Conservation (phyloP, 768 basidiomycete species). For the Collybiopsis luxurians region DNA sequence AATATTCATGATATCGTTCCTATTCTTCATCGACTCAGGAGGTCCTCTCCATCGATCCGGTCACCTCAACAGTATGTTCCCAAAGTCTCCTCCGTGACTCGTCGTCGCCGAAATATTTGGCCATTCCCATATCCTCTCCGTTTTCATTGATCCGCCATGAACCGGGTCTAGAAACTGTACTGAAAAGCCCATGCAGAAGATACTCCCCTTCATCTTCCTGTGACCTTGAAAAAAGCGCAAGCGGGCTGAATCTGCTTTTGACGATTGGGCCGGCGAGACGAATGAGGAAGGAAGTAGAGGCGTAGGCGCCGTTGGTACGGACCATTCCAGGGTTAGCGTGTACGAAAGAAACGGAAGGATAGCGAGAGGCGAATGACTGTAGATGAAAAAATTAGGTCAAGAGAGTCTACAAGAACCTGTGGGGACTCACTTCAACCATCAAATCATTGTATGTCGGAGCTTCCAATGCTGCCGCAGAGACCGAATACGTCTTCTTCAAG, state of each 20-base stretch:
- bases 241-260: too few species aligned
- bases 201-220: constrained; percentile 4
- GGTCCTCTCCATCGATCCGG: too few species aligned
- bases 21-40: too few species aligned
- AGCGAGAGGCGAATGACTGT: neutral
- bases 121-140: constrained; percentile 31
- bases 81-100: constrained; percentile 36
- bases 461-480: neutral
- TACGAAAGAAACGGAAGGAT: neutral
- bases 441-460: neutral
- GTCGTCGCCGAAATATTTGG: constrained; percentile 31
- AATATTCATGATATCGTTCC: too few species aligned
- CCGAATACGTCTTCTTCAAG: neutral
- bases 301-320: neutral
- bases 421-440: neutral
- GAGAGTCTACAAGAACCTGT: too few species aligned
- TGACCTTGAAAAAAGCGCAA: neutral
- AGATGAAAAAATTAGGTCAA: too few species aligned
- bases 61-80: constrained; percentile 29
- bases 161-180: neutral
- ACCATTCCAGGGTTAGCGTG: neutral
- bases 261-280: neutral
- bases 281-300: neutral
- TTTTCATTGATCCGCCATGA: constrained; percentile 24
- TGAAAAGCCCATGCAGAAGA: neutral